Evolutionary conservation across 805 yeast species (phyloP), one percentile per base, ranked within the genome.

Genomic region (Debaryomyces castellii): DNA sequence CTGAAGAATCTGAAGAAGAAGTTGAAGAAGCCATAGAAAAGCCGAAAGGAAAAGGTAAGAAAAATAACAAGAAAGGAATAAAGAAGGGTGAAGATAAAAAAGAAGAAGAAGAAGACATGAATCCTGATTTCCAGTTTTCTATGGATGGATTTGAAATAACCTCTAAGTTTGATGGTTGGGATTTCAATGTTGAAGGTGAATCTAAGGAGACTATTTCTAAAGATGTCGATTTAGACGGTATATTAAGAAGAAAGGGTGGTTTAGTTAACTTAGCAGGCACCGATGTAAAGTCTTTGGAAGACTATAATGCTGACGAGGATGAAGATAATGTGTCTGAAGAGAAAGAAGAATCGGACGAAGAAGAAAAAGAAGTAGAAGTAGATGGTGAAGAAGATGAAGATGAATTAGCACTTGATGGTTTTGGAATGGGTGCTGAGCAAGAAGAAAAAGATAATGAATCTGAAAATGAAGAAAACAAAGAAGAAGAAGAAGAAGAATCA

Each of bases 191-290:
- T 44, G 81, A 77, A 32, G 59, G 58, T 22, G 58, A 57, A 5
- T 59, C 47, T n/a, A 61, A 60, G 28, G 52, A 49, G 3, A 50
- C 44, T 18, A 52, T 17, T 7, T 74, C 60, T 45, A 80, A 77
- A 51, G 88, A 83, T 49, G 96, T 89, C 7, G 96, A 92, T 71
- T 74, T 92, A 50, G 97, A 92, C 57, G 82, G 83, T 11, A 92
- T 92, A 44, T 87, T 92, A 54, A 82, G 85, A 68, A 78, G 91
- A 64, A 91, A 88, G 57, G 96, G 97, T 63, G 76, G 96, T 35
- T 71, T 85, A 44, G 71, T 78, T 4, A 78, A 80, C 42, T 59
- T 81, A 44, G 82, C 77, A 0, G 80, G 76, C 39, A 66, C 73
- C 12, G 73, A 68, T 14, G 60, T 44, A n/a, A 23, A 42, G 41